Percentiles rank a stretch among this genome's conserved stretches.
Evolutionary conservation across 2,329 filamentous ascomycete genomes (phyloP).

Genomic region (Diaporthe citrichinensis): DNA sequence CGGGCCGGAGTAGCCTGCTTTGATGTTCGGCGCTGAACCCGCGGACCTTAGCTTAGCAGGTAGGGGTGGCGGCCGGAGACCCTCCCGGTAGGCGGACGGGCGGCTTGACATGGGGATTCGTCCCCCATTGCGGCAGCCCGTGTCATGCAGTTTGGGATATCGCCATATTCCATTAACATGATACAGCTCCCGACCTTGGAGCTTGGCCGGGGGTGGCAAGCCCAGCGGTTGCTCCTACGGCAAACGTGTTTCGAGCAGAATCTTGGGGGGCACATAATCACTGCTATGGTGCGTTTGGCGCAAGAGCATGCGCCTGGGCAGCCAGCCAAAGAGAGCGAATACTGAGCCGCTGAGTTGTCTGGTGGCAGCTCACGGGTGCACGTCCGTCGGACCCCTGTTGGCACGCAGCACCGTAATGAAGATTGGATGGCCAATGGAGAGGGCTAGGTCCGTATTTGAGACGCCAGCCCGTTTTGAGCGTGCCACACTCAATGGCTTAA

Average conservation of each 20-base stretch:
- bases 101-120: background rate
- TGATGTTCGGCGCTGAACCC: background rate
- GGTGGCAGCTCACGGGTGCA: slow-evolving; percentile 9
- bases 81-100: slow-evolving; percentile 6
- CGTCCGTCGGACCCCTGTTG: slow-evolving; percentile 14
- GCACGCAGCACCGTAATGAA: background rate
- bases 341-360: slow-evolving; percentile 2
- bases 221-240: slow-evolving; percentile 21
- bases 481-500: slow-evolving; percentile 28
- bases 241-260: slow-evolving; percentile 7
- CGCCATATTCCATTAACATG: slow-evolving; percentile 15
- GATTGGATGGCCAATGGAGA: slow-evolving; percentile 26
- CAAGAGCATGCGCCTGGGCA: slow-evolving; percentile 13
- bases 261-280: background rate
- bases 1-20: background rate
- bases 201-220: background rate
- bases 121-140: background rate
- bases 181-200: slow-evolving; percentile 20
- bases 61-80: background rate
- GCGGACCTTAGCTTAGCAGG: background rate
- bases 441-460: slow-evolving; percentile 29
- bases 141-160: slow-evolving; percentile 31
- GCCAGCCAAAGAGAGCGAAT: background rate
- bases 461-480: slow-evolving; percentile 33
- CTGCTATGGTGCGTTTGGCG: background rate